Percentiles rank a stretch among this genome's conserved stretches.
phyloP scores from a whole-genome alignment of 352 stramenopile species.

The Phytophthora constricta region DNA sequence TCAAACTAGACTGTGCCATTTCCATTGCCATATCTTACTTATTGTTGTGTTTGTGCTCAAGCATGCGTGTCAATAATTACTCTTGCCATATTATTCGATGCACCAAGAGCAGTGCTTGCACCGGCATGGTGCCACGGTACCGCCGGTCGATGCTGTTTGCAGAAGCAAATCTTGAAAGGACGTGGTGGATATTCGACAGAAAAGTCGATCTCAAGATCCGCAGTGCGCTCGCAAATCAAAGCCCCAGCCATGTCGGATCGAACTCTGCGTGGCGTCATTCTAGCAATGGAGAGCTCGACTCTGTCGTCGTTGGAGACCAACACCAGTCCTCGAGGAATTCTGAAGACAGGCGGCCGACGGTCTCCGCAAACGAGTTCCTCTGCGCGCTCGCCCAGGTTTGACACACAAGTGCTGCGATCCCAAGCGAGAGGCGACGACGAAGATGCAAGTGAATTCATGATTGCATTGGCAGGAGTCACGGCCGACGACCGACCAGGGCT shows the following conservation, averaged over 20 bases:
- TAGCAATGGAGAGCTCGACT: not conserved
- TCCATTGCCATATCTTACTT: slow-evolving; percentile 7
- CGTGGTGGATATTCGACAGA: slow-evolving; percentile 33
- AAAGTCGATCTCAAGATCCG: slow-evolving; percentile 31
- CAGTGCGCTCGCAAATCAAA: slow-evolving; percentile 31
- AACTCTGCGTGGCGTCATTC: slow-evolving; percentile 1
- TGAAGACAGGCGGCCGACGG: slow-evolving; percentile 5
- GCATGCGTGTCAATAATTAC: too few relatives aligned
- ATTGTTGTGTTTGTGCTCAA: too few relatives aligned
- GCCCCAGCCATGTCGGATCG: slow-evolving; percentile 16
- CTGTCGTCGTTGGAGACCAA: slow-evolving; percentile 9
- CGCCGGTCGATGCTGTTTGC: slow-evolving; percentile 15
- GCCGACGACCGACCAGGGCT: not conserved
- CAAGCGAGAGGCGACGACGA: slow-evolving; percentile 5
- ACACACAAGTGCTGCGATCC: slow-evolving; percentile 35
- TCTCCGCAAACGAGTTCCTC: slow-evolving; percentile 7
- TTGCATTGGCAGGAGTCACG: slow-evolving; percentile 7
- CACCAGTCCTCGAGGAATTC: not conserved
- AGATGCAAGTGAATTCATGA: slow-evolving; percentile 16
- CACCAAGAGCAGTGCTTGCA: too few relatives aligned
- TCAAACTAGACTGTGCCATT: not conserved
- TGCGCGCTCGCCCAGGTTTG: slow-evolving; percentile 23
- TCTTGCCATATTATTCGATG: too few relatives aligned
- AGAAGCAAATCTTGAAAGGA: slow-evolving; percentile 25
- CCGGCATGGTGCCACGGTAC: slow-evolving; percentile 29